Percentiles rank a stretch among this genome's conserved stretches.
These are phyloP conservation scores for Syzygium grande DNA, from an alignment of 345 rosid genomes.

Conservation along the genomic window DNA sequence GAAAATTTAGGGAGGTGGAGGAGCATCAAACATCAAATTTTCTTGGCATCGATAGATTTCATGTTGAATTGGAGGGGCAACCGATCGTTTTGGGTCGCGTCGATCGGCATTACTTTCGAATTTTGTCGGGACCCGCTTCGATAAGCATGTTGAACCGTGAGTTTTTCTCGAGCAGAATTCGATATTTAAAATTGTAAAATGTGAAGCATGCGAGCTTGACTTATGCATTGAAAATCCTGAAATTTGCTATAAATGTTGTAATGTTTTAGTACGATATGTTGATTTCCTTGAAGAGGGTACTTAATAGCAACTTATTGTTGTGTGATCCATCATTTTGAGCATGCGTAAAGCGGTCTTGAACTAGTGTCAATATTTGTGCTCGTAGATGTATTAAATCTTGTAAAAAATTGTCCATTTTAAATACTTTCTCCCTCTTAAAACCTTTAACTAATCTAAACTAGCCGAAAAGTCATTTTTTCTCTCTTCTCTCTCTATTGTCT, in stretches of 20 bases:
- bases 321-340: neutral
- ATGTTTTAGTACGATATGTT: neutral
- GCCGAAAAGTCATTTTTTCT: no score
- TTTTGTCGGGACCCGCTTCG: neutral
- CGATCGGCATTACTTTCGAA: neutral
- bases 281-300: neutral
- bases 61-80: neutral
- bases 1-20: neutral
- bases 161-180: neutral
- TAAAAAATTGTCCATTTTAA: neutral
- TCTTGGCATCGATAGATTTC: neutral
- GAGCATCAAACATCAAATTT: neutral
- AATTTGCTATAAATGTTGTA: neutral
- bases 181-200: neutral
- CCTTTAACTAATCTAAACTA: no score
- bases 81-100: neutral
- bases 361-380: neutral
- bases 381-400: no score
- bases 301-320: neutral
- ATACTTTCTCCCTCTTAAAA: neutral
- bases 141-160: neutral
- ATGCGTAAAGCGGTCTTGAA: neutral
- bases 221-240: neutral
- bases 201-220: neutral
- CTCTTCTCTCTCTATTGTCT: no score